These are phyloP conservation scores for Calycina herbarum DNA, from an alignment of 2,329 filamentous ascomycete genomes.

Conservation along the genomic window DNA sequence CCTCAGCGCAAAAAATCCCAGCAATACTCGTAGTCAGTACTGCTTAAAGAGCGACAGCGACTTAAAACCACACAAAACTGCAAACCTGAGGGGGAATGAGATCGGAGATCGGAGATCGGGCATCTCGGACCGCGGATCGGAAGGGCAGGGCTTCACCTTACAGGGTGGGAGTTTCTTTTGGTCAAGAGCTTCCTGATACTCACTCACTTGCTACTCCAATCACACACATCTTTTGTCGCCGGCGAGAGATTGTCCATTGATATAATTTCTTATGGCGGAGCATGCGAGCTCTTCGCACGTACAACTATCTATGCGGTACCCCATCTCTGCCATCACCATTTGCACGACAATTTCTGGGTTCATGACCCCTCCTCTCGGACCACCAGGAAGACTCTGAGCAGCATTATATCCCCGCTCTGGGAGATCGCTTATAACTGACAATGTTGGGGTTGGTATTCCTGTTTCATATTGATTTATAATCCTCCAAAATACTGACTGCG, in stretches of 20 bases:
- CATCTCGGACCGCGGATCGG: too few relatives aligned
- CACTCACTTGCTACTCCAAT: not conserved
- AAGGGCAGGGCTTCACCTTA: too few relatives aligned
- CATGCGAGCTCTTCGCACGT: not conserved
- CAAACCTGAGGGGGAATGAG: too few relatives aligned
- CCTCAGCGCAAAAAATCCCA: too few relatives aligned
- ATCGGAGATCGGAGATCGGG: too few relatives aligned
- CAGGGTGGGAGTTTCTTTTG: too few relatives aligned
- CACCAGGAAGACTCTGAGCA: not conserved
- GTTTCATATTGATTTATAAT: not conserved
- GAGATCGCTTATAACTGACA: not conserved
- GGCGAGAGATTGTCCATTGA: not conserved
- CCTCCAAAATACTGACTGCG: not conserved
- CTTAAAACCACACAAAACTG: too few relatives aligned
- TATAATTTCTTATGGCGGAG: not conserved
- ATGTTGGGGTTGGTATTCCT: not conserved
- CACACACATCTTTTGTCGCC: not conserved
- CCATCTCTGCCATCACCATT: not conserved
- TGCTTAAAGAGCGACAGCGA: too few relatives aligned
- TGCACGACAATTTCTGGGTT: not conserved
- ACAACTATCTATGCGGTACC: not conserved
- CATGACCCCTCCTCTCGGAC: slow-evolving; percentile 4
- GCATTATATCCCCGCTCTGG: not conserved
- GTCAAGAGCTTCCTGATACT: not conserved
- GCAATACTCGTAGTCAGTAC: too few relatives aligned